A percentile compares a stretch with the other conserved stretches of the same genome.
These are phyloP conservation scores for Mesembryanthemum crystallinum DNA, from an alignment of 148 eudicot species.

Conservation along the genomic window DNA sequence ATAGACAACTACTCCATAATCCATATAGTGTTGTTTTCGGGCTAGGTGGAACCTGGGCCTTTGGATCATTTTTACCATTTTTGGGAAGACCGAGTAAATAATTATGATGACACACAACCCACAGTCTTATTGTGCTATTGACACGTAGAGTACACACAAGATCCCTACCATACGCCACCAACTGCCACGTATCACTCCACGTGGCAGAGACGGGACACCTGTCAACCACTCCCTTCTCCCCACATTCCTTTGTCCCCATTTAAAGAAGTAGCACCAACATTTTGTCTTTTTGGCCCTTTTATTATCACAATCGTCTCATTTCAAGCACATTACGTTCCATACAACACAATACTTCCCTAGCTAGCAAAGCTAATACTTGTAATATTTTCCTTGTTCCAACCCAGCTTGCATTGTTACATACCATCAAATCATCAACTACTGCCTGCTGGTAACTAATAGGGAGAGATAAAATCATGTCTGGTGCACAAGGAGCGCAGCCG, in stretches of 20 bases:
- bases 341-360: neutral
- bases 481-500: slow-evolving; percentile 47
- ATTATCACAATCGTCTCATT: neutral
- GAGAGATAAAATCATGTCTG: slow-evolving; percentile 24
- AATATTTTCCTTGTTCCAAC: no score
- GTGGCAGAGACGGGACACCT: neutral
- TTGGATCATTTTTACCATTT: no score
- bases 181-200: neutral
- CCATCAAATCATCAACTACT: no score
- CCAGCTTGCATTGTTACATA: no score
- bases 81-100: no score
- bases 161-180: neutral
- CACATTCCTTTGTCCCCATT: neutral
- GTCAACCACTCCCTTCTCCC: neutral
- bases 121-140: neutral
- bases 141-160: no score
- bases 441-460: no score
- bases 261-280: neutral
- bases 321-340: neutral
- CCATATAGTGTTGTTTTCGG: no score
- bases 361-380: neutral
- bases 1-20: no score
- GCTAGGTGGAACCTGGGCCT: no score
- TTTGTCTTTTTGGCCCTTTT: neutral
- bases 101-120: no score